Base-by-base conservation (phyloP, 202 grass and related monocot species). In the Dendrocalamus latiflorus region DNA sequence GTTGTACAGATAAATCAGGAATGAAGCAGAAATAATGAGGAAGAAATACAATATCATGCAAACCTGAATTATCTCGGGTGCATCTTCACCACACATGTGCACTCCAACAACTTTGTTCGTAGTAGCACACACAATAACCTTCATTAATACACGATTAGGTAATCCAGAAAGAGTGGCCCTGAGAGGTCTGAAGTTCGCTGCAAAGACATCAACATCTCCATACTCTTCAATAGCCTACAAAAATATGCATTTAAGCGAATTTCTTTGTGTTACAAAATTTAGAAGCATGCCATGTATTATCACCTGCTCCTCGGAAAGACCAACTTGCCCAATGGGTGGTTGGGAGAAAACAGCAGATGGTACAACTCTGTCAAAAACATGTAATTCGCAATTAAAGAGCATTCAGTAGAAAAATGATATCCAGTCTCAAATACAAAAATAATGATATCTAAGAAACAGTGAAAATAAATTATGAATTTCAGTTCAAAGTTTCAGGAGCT, bases 291-390 rank as follows among this genome's bases (percentile, higher is more conserved):
- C 12, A 67, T 79, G 17, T 64, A 26, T 16, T 75, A 74, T 87
- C 65, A 94, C 94, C 91, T 94, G 91, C 68, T 94, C 87, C 90
- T 97, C 94, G 16, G 90, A 87, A 85, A 94, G 91, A 64, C 94
- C 94, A 17, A 97, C 89, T 92, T 94, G 91, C 76, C 87, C 94
- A 72, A 97, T 94, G 42, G 91, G 91, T 73, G 94, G 91, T 72
- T 97, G 94, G 28, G 89, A 94, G 83, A 97, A 97, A 41, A 97
- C 94, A 83, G 91, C 94, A 90, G 94, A 88, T 73, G 94, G 91
- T 43, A 97, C 88, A 60, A 81, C 85, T 78, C 94, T 97, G 83
- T 89, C 74, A 87, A 63, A 82, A 79, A 83, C 70, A 28, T 39
- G 51, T 13, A 62, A 73, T 45, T 20, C 28, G 18, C 37, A 58